A percentile compares a stretch with the other conserved stretches of the same genome.
Evolutionary conservation across 768 basidiomycete genomes (phyloP).

Genomic region (Rhodotorula toruloides): DNA sequence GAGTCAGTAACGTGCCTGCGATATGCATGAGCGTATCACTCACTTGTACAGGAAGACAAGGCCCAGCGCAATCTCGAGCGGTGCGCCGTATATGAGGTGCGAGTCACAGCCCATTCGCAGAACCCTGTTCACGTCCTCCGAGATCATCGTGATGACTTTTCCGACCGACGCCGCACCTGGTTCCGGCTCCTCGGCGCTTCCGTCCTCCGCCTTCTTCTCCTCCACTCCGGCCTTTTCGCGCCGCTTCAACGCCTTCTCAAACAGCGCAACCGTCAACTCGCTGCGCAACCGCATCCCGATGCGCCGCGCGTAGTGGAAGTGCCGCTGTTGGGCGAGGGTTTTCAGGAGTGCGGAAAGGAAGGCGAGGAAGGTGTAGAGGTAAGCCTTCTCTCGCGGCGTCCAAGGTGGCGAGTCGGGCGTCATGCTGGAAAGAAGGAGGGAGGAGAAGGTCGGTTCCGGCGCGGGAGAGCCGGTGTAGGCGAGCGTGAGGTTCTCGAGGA

Average conservation of each 20-base stretch:
- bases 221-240: slow-evolving; percentile 11
- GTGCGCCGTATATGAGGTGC: slow-evolving; percentile 36
- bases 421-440: not conserved
- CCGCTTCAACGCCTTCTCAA: slow-evolving; percentile 33
- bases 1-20: not conserved
- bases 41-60: slow-evolving; percentile 33
- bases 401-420: not conserved
- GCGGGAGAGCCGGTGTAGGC: not conserved
- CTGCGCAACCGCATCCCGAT: slow-evolving; percentile 31
- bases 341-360: slow-evolving; percentile 25
- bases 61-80: slow-evolving; percentile 32
- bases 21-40: not conserved
- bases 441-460: not conserved
- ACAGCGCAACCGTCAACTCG: slow-evolving; percentile 32
- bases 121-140: slow-evolving; percentile 57
- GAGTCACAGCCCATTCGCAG: slow-evolving; percentile 35
- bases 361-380: slow-evolving; percentile 34
- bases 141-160: slow-evolving; percentile 34
- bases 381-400: slow-evolving; percentile 27
- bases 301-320: slow-evolving; percentile 35
- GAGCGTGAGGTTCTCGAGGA: slow-evolving; percentile 31
- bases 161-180: slow-evolving; percentile 38
- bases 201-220: not conserved
- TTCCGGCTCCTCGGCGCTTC: slow-evolving; percentile 6
- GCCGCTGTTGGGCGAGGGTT: slow-evolving; percentile 35